Evolutionary conservation across 768 basidiomycete genomes (phyloP), one percentile per base, ranked within the genome.

Genomic region (Dacryopinax spathularia): DNA sequence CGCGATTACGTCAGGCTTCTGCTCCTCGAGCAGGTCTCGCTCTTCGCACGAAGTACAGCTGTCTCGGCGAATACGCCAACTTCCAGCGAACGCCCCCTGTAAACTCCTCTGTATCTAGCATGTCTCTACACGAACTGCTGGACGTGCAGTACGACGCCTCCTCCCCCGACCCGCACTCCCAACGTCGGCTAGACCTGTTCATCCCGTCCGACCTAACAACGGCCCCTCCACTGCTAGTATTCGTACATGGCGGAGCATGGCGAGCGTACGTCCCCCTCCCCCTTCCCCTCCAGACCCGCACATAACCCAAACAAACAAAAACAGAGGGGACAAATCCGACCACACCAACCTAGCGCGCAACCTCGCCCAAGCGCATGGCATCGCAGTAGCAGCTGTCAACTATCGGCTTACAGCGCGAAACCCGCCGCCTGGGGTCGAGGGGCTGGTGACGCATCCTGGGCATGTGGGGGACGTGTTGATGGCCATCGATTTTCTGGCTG

Each of bases 181-280:
- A 56, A 29, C 22, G 48, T 13, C 48, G 48, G 29, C 48, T 56
- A 10, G 48, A 56, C 48, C 48, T 56, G 3, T 56, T 56, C 29
- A 29, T 56, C 10, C 48, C 39, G 7, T 6, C 39, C 39, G 4
- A 22, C 15, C 48, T 31, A 20, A 29, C 5, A 3, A 29, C 9
- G 6, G 48, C 48, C 12, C 48, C 64, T 6, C 35, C 62, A n/a
- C 72, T 89, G 41, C 70, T 90, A 36, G 82, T 83, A 69, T 91
- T 89, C 69, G 75, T 91, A 31, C 90, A 90, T 68, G 90, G 90
- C 33, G 90, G 90, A 34, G 90, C 89, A 25, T 92, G 90, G 90
- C 77, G 83, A 69, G 72, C 82, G 89, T 89, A 70, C 77, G 86
- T 70, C 60, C 1, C 63, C 63, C 66, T 60, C 48, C 36, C 62